A percentile compares a stretch with the other conserved stretches of the same genome.
phyloP scores from a whole-genome alignment of 371 early-diverging fungal species.

The Amoeboaphelidium protococcarum region DNA sequence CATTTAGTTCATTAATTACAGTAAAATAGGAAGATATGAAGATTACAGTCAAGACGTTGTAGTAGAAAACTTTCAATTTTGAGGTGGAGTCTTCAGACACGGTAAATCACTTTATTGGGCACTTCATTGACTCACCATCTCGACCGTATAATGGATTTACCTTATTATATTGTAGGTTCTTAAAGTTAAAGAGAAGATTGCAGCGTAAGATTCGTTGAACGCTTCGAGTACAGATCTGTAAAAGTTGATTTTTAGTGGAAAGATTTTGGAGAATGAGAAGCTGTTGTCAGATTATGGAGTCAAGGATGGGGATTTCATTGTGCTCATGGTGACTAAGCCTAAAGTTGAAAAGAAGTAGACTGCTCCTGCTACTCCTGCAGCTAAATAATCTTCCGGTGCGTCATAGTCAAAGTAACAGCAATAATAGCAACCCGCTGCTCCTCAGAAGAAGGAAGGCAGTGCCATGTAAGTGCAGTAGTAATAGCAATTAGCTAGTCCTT shows the following conservation, averaged over 20 bases:
- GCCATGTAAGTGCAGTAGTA: no score
- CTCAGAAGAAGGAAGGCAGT: no score
- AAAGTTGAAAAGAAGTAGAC: no score
- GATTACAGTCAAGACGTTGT: neutral
- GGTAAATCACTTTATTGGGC: neutral
- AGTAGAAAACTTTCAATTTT: neutral
- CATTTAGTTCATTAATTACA: no score
- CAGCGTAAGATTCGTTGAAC: conserved; percentile 1
- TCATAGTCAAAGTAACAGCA: no score
- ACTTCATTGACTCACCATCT: no score
- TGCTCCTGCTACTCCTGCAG: no score
- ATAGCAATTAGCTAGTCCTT: no score
- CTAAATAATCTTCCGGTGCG: no score
- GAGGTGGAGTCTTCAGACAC: neutral
- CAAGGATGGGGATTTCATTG: conserved; percentile 67
- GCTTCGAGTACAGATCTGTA: neutral
- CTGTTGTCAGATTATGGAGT: conserved; percentile 48
- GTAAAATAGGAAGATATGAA: neutral
- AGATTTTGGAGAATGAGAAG: conserved; percentile 53
- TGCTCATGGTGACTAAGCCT: conserved; percentile 78
- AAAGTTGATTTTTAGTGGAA: conserved; percentile 23
- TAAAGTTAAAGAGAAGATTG: conserved; percentile 47
- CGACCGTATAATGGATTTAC: no score
- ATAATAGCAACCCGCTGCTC: no score
- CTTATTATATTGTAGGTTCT: conserved; percentile 20